Conservation (phyloP, 768 basidiomycete genomes). For the Mycena albidolilacea region DNA sequence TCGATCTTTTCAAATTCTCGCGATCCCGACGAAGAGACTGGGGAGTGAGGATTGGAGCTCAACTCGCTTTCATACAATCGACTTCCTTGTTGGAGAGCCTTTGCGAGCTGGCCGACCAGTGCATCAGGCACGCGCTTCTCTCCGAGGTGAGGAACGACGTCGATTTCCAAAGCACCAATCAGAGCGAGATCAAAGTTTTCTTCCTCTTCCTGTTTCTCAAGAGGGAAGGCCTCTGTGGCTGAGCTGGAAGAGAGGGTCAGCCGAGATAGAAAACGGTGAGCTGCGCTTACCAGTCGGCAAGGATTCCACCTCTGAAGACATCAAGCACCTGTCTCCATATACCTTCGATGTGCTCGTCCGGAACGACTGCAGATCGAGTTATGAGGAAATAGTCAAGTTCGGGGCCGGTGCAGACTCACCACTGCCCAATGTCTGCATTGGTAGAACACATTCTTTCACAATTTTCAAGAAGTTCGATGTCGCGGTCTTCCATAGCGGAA, state of each 20-base stretch:
- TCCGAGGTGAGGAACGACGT: conserved; percentile 85
- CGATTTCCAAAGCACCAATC: conserved; percentile 83
- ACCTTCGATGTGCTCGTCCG: conserved; percentile 77
- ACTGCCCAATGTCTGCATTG: conserved; percentile 64
- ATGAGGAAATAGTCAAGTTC: background rate
- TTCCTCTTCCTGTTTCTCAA: conserved; percentile 80
- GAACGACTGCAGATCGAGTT: conserved; percentile 59
- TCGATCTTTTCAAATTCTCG: conserved; percentile 55
- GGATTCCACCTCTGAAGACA: conserved; percentile 84
- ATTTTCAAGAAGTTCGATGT: conserved; percentile 82
- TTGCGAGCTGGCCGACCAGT: conserved; percentile 77
- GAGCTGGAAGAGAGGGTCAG: conserved; percentile 58
- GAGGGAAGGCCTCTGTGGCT: conserved; percentile 65
- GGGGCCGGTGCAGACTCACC: conserved; percentile 53
- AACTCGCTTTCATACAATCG: conserved; percentile 63
- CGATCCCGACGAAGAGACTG: conserved; percentile 34
- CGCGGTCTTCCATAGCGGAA: conserved; percentile 96
- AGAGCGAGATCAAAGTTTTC: conserved; percentile 90
- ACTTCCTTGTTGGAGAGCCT: conserved; percentile 82
- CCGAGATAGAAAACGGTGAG: background rate
- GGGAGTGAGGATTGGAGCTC: conserved; percentile 38
- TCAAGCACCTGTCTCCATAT: conserved; percentile 91
- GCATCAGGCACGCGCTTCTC: conserved; percentile 78
- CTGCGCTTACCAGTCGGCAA: conserved; percentile 84
- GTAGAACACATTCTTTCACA: conserved; percentile 75